Conservation (phyloP, 768 basidiomycete genomes). For the Termitomyces sp. region DNA sequence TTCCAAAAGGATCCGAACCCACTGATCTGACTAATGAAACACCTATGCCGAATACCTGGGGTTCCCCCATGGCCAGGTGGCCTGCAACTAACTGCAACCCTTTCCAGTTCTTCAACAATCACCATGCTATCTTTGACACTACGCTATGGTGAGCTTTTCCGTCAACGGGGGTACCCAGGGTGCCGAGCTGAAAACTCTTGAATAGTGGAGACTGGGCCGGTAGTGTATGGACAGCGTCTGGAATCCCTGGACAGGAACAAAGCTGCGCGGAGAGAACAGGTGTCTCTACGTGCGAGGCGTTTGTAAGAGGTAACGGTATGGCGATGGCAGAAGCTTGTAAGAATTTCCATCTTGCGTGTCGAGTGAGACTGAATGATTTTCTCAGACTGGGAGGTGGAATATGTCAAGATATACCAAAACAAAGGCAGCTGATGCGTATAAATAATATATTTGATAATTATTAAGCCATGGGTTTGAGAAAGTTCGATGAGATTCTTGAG, state of each 20-base stretch:
- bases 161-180: neutral
- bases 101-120: constrained; percentile 70
- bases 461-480: constrained; percentile 3
- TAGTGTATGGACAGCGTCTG: constrained; percentile 64
- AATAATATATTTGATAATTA: constrained; percentile 7
- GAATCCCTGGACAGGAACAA: constrained; percentile 78
- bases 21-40: constrained; percentile 64
- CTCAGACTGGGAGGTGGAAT: constrained; percentile 78
- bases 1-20: constrained; percentile 69
- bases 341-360: constrained; percentile 22
- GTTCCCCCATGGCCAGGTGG: constrained; percentile 73
- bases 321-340: constrained; percentile 74
- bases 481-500: constrained; percentile 4
- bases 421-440: neutral
- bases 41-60: constrained; percentile 78
- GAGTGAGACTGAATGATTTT: neutral
- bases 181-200: neutral
- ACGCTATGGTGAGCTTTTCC: constrained; percentile 62
- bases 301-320: constrained; percentile 65
- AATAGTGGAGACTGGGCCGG: constrained; percentile 87
- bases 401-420: constrained; percentile 65
- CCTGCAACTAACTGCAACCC: constrained; percentile 71
- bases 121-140: constrained; percentile 79
- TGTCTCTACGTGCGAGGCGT: constrained; percentile 73
- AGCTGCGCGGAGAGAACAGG: constrained; percentile 85